Base-by-base conservation (phyloP, 2,329 filamentous ascomycete species). In the Nectriaceae sp. region DNA sequence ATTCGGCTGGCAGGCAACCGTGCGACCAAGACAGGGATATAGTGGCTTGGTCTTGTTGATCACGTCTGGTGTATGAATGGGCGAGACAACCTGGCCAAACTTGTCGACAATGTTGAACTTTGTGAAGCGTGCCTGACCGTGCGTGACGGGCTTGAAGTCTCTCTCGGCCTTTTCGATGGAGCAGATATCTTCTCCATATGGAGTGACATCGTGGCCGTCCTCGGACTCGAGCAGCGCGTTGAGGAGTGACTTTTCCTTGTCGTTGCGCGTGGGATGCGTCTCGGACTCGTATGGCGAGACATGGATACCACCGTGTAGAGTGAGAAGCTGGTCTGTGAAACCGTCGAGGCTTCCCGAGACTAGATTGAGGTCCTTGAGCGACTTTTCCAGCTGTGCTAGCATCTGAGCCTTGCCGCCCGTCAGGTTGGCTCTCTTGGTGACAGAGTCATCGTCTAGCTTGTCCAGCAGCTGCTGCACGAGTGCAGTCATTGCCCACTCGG, bases 31-130 rank as follows among this genome's bases (percentile, higher is more conserved):
- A n/a, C n/a, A n/a, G n/a, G n/a, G n/a, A n/a, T n/a, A n/a, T n/a
- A n/a, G n/a, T n/a, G n/a, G n/a, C n/a, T n/a, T n/a, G n/a, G n/a
- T n/a, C n/a, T n/a, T n/a, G n/a, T n/a, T n/a, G n/a, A n/a, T n/a
- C n/a, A n/a, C n/a, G n/a, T n/a, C n/a, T n/a, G n/a, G n/a, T n/a
- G n/a, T n/a, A n/a, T n/a, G n/a, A n/a, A n/a, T n/a, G n/a, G n/a
- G n/a, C n/a, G n/a, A n/a, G 20, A 75, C 42, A 8, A 61, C 60
- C 41, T 77, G 75, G 1, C 75, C 75, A 39, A 78, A 78, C 53
- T 77, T 77, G 60, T 79, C 75, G 24, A 78, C 61, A 33, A 78
- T 66, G 53, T 75, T 75, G 36, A 80, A 47, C 52, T 76, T 75
- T 2, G 65, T 65, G 51, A 77, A 74, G 8, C 59, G 50, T 18